A percentile compares a stretch with the other conserved stretches of the same genome.
These are phyloP conservation scores for Dothistroma pini DNA, from an alignment of 2,329 filamentous ascomycete species.

Conservation along the genomic window DNA sequence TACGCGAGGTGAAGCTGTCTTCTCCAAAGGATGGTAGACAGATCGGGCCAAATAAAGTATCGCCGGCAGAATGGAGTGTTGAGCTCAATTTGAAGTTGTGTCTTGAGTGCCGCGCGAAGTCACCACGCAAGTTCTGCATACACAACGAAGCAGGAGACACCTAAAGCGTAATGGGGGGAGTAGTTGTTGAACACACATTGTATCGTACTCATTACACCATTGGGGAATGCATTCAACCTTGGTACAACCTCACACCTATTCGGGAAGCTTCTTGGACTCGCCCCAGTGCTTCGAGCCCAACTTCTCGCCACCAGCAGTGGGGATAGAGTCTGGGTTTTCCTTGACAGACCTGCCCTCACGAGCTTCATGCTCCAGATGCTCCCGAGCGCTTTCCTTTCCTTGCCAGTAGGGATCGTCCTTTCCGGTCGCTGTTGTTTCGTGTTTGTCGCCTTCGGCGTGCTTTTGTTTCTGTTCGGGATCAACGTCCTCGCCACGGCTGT, in stretches of 20 bases:
- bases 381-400: background rate
- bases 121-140: too few relatives aligned
- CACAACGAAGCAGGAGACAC: too few relatives aligned
- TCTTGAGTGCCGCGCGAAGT: too few relatives aligned
- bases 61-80: background rate
- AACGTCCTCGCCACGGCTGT: background rate
- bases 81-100: background rate
- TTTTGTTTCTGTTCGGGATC: background rate
- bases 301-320: slow-evolving; percentile 32
- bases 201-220: background rate
- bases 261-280: slow-evolving; percentile 28
- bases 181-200: background rate
- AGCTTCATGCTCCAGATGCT: slow-evolving; percentile 3
- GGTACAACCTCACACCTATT: background rate
- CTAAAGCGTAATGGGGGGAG: too few relatives aligned
- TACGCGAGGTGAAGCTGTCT: background rate
- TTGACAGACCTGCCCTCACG: slow-evolving; percentile 8
- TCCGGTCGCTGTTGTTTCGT: background rate
- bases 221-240: background rate
- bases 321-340: slow-evolving; percentile 32
- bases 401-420: slow-evolving; percentile 3
- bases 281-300: slow-evolving; percentile 35
- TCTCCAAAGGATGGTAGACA: background rate
- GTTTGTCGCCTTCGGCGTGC: background rate
- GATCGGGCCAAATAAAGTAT: background rate